Conservation (phyloP, 257 asterid species). For the Leonotis leonurus region DNA sequence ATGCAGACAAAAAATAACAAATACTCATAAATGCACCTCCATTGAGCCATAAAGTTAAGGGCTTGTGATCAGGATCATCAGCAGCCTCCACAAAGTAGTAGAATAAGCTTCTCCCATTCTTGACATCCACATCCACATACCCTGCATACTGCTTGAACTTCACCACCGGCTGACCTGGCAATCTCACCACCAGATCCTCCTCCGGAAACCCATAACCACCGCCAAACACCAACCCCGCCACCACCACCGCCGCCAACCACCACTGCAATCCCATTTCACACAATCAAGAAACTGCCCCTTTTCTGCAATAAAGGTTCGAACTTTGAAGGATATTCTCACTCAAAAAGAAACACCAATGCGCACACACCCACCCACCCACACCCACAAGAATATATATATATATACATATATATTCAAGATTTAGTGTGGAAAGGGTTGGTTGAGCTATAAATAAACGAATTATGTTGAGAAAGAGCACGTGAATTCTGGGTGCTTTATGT, state of each 20-base stretch:
- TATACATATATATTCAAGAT: neutral
- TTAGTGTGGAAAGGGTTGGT: neutral
- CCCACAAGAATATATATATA: too few relatives aligned
- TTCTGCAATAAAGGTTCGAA: conserved; percentile 1
- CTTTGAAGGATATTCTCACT: conserved; percentile 15
- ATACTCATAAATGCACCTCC: conserved; percentile 50
- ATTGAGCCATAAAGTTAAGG: conserved; percentile 89
- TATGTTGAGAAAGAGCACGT: conserved; percentile 40
- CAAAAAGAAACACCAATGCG: conserved; percentile 4
- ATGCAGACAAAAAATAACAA: neutral
- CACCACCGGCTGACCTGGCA: conserved; percentile 88
- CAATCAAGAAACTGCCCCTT: conserved; percentile 19
- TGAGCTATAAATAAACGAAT: conserved; percentile 16
- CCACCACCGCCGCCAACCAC: conserved; percentile 36
- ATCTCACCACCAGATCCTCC: conserved; percentile 60
- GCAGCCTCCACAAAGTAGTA: conserved; percentile 93
- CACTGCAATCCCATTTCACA: conserved; percentile 35
- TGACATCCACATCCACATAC: conserved; percentile 77
- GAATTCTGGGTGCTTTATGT: conserved; percentile 45
- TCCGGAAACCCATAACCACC: conserved; percentile 53
- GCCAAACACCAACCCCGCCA: conserved; percentile 35
- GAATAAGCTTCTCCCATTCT: conserved; percentile 78
- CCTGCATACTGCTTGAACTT: conserved; percentile 85
- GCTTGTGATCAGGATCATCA: conserved; percentile 56
- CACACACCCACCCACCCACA: neutral